phyloP scores from a whole-genome alignment of 768 basidiomycete species.

The Termitomyces sp. region DNA sequence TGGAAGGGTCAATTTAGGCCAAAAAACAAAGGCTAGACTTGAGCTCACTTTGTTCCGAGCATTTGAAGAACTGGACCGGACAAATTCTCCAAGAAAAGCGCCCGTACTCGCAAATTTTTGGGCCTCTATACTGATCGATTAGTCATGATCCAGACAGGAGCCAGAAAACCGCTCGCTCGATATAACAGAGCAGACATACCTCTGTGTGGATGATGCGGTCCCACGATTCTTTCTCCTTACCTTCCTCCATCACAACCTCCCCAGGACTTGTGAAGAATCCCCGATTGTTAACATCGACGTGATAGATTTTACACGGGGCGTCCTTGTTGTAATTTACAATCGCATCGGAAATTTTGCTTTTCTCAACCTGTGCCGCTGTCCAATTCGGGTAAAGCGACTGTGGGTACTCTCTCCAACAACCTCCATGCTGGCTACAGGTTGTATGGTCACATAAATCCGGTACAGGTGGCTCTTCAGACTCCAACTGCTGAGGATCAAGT shows the following conservation, averaged over 20 bases:
- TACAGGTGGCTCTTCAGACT: slow-evolving; percentile 25
- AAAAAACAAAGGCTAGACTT: neutral
- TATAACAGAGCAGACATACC: slow-evolving; percentile 23
- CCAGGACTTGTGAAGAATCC: slow-evolving; percentile 32
- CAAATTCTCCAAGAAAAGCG: slow-evolving; percentile 48
- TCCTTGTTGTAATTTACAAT: slow-evolving; percentile 25
- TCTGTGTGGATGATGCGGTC: slow-evolving; percentile 21
- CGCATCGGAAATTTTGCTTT: slow-evolving; percentile 33
- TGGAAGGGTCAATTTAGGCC: slow-evolving; percentile 9
- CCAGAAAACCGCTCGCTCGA: neutral
- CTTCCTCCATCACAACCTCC: slow-evolving; percentile 14
- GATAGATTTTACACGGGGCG: slow-evolving; percentile 25
- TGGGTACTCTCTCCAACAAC: slow-evolving; percentile 37
- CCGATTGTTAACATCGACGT: slow-evolving; percentile 32
- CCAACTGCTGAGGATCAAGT: slow-evolving; percentile 29
- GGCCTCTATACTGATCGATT: slow-evolving; percentile 22
- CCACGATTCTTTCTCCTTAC: slow-evolving; percentile 31
- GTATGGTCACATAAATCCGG: slow-evolving; percentile 31
- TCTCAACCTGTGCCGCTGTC: slow-evolving; percentile 38
- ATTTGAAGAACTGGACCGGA: slow-evolving; percentile 51
- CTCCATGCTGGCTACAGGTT: slow-evolving; percentile 19
- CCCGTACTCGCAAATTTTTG: slow-evolving; percentile 34
- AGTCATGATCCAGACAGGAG: neutral
- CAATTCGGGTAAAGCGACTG: slow-evolving; percentile 51
- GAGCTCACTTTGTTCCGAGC: slow-evolving; percentile 47